Conservation (phyloP, 441 rosid genomes). For the Daphne laureola region DNA sequence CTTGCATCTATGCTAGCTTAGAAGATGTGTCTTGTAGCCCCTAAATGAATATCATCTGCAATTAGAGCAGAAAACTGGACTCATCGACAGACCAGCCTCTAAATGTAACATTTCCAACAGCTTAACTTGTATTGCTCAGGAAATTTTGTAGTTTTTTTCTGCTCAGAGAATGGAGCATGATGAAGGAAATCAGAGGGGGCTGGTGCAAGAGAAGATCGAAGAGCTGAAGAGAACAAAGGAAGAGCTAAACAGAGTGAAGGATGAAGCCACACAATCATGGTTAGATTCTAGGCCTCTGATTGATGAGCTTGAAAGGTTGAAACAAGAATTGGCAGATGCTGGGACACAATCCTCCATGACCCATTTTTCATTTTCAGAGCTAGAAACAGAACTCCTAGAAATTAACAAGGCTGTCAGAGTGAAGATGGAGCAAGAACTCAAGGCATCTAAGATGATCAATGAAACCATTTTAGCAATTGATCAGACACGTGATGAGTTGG, state of each 20-base stretch:
- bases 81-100: too few relatives aligned
- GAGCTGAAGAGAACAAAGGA: conserved; percentile 29
- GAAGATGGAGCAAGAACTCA: conserved; percentile 28
- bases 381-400: conserved; percentile 30
- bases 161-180: too few relatives aligned
- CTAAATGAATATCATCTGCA: too few relatives aligned
- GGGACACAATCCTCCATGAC: conserved; percentile 32
- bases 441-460: conserved; percentile 18
- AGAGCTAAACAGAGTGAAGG: conserved; percentile 37
- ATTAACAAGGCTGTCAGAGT: conserved; percentile 14
- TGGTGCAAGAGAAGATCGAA: conserved; percentile 21
- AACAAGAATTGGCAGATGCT: conserved; percentile 27
- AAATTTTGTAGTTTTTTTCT: too few relatives aligned
- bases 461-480: conserved; percentile 22
- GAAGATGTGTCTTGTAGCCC: too few relatives aligned
- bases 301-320: conserved; percentile 47
- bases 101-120: too few relatives aligned
- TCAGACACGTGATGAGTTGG: conserved; percentile 18
- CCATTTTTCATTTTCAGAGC: conserved; percentile 22
- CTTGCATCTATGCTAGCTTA: too few relatives aligned
- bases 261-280: conserved; percentile 42
- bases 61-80: too few relatives aligned
- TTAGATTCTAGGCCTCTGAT: conserved; percentile 48
- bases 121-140: too few relatives aligned
- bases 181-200: neutral